Percentiles rank a stretch among this genome's conserved stretches.
phyloP scores from a whole-genome alignment of 331 rosid species.

The Malus hybrid region DNA sequence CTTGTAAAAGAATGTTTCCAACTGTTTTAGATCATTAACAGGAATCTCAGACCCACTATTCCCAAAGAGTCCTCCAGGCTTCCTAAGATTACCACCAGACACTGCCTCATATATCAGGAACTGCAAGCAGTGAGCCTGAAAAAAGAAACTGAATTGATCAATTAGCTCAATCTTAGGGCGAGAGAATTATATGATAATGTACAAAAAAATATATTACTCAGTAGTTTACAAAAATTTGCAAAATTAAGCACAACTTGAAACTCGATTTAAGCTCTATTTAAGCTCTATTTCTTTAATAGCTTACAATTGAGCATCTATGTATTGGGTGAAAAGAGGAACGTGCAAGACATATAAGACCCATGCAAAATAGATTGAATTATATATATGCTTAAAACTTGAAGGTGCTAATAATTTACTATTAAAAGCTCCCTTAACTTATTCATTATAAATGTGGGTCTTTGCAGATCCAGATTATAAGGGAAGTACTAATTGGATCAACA shows the following conservation, averaged over 20 bases:
- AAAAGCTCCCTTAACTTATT: no score
- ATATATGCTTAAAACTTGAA: not conserved
- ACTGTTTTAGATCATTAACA: slow-evolving; percentile 78
- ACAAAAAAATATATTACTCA: not conserved
- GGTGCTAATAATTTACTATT: not conserved
- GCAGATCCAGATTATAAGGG: not conserved
- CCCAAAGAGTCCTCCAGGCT: slow-evolving; percentile 98
- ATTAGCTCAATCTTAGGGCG: not conserved
- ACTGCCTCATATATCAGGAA: slow-evolving; percentile 95
- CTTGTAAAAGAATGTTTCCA: slow-evolving; percentile 94
- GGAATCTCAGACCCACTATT: slow-evolving; percentile 95
- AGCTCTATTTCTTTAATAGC: not conserved
- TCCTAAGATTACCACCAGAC: slow-evolving; percentile 97
- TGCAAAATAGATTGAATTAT: not conserved
- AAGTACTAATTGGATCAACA: not conserved
- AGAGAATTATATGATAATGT: not conserved
- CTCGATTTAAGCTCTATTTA: not conserved
- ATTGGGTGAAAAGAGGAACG: not conserved
- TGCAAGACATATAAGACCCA: not conserved
- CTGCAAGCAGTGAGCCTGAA: slow-evolving; percentile 94
- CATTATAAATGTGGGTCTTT: not conserved
- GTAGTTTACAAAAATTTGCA: no score
- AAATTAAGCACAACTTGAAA: not conserved
- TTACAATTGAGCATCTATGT: not conserved
- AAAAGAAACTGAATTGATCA: slow-evolving; percentile 29